A percentile compares a stretch with the other conserved stretches of the same genome.
Conservation (phyloP, 257 asterid genomes). For the Leonotis leonurus region DNA sequence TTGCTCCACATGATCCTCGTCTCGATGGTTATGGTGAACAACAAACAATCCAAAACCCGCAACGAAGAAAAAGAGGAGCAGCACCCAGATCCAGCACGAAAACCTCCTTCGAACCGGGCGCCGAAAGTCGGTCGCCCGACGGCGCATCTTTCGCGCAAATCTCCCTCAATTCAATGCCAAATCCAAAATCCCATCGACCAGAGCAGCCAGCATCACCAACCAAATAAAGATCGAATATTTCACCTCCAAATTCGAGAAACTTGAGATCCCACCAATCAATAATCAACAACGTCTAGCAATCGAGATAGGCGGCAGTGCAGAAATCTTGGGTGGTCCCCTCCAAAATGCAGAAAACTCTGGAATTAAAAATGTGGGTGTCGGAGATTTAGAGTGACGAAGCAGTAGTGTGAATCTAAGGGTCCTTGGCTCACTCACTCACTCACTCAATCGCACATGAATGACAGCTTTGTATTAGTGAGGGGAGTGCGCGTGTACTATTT, state of each 20-base stretch:
- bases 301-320: not conserved
- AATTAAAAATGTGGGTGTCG: not conserved
- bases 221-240: not conserved
- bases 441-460: conserved; percentile 11
- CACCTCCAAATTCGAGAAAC: conserved; percentile 25
- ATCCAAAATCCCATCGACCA: conserved; percentile 28
- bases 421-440: not conserved
- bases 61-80: conserved; percentile 40
- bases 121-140: conserved; percentile 89
- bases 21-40: conserved; percentile 58
- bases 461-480: conserved; percentile 10
- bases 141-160: conserved; percentile 62
- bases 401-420: not conserved
- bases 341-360: not conserved
- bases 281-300: conserved; percentile 25
- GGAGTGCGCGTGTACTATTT: not conserved
- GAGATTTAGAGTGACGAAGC: not conserved
- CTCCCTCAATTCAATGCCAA: conserved; percentile 29
- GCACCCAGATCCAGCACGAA: conserved; percentile 79
- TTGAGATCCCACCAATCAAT: conserved; percentile 19
- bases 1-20: conserved; percentile 52
- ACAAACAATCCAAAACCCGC: conserved; percentile 58
- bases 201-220: not conserved
- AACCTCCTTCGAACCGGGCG: conserved; percentile 79
- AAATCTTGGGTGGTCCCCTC: too few species aligned